Conservation (phyloP, 495 filamentous ascomycete genomes). For the Talaromyces stipitatus region DNA sequence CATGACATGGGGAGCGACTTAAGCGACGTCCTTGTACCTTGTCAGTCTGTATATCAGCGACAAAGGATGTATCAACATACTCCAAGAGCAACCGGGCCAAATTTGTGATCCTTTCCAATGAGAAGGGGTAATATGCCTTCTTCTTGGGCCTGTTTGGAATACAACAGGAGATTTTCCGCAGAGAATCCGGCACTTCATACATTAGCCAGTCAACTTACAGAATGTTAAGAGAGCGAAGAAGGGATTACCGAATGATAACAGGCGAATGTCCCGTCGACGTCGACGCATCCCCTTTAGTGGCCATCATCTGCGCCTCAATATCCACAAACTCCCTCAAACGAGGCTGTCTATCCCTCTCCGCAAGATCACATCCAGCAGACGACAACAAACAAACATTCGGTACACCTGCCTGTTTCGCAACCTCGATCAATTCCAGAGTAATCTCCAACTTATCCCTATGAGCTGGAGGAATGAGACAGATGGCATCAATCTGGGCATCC, state of each 20-base stretch:
- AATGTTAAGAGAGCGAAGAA: too few species aligned
- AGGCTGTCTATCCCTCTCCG: too few species aligned
- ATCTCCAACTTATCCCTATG: conserved; percentile 41
- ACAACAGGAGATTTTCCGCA: conserved; percentile 46
- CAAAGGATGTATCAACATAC: conserved; percentile 16
- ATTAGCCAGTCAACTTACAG: too few species aligned
- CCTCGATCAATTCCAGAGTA: conserved; percentile 37
- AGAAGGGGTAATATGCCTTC: conserved; percentile 40
- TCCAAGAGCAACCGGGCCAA: conserved; percentile 44
- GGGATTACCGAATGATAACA: too few species aligned
- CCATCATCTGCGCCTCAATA: too few species aligned
- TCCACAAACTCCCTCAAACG: too few species aligned
- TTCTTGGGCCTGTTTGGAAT: conserved; percentile 38
- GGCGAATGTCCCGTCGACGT: too few species aligned
- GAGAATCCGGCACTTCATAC: conserved; percentile 46
- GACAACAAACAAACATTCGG: conserved; percentile 43
- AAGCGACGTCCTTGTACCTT: conserved; percentile 35
- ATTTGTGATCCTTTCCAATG: conserved; percentile 42
- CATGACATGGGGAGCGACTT: conserved; percentile 43
- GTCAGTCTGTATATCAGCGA: not conserved
- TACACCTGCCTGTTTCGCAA: conserved; percentile 40
- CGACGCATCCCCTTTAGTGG: too few species aligned
- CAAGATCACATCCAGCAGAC: too few species aligned
- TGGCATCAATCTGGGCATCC: conserved; percentile 37
- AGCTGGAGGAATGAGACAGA: conserved; percentile 47